phyloP scores from a whole-genome alignment of 371 early-diverging fungal species.

The Rhizopus microsporus region DNA sequence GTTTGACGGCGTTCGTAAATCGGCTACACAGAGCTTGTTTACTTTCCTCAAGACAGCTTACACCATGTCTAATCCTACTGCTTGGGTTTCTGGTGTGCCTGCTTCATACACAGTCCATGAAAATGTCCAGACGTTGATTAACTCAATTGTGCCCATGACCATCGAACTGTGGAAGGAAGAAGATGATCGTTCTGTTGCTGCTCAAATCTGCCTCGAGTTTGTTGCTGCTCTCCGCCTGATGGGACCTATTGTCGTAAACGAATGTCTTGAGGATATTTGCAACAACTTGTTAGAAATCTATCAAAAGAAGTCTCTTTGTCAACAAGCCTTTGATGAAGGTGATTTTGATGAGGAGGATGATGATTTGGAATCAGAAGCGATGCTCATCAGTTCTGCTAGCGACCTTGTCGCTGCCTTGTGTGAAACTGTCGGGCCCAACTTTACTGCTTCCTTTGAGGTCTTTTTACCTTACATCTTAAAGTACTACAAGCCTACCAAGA shows the following conservation, averaged over 20 bases:
- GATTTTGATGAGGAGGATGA: slow-evolving; percentile 74
- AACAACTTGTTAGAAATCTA: slow-evolving; percentile 64
- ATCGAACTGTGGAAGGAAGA: slow-evolving; percentile 79
- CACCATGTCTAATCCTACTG: slow-evolving; percentile 57
- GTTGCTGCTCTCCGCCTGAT: slow-evolving; percentile 69
- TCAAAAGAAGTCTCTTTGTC: slow-evolving; percentile 79
- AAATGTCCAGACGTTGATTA: slow-evolving; percentile 67
- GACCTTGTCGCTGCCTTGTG: slow-evolving; percentile 82
- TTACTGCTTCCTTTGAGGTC: slow-evolving; percentile 64
- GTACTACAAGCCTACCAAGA: slow-evolving; percentile 71
- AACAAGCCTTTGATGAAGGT: slow-evolving; percentile 69
- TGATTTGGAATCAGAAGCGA: slow-evolving; percentile 78
- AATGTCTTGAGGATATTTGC: slow-evolving; percentile 56
- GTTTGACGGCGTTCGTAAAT: slow-evolving; percentile 81
- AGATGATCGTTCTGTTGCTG: slow-evolving; percentile 76
- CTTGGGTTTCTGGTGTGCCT: slow-evolving; percentile 75
- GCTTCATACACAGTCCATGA: slow-evolving; percentile 65
- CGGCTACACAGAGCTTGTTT: slow-evolving; percentile 68
- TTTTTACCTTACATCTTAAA: slow-evolving; percentile 76
- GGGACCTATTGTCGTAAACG: slow-evolving; percentile 79
- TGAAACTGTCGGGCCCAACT: slow-evolving; percentile 69
- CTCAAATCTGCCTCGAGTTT: slow-evolving; percentile 75
- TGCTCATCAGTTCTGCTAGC: slow-evolving; percentile 76
- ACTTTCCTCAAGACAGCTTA: slow-evolving; percentile 73
- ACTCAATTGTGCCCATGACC: slow-evolving; percentile 66